These are phyloP conservation scores for Phytophthora sojae DNA, from an alignment of 352 stramenopile genomes.

Conservation along the genomic window DNA sequence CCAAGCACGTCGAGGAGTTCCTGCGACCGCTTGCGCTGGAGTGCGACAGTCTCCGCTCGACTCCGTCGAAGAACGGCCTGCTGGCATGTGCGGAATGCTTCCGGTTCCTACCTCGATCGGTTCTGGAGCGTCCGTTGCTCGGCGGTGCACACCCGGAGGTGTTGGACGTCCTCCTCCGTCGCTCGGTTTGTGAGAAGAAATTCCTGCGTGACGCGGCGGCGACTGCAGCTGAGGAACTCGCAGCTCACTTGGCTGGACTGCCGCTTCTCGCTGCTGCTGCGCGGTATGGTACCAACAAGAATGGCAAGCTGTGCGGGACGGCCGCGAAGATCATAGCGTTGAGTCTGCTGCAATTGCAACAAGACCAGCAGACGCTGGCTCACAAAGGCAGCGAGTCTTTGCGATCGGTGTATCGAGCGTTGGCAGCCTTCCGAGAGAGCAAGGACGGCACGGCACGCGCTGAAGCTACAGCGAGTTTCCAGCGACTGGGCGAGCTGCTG, in stretches of 20 bases:
- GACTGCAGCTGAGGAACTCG: conserved; percentile 49
- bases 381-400: conserved; percentile 21
- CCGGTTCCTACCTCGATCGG: conserved; percentile 39
- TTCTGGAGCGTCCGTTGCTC: conserved; percentile 33
- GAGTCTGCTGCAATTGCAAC: conserved; percentile 39
- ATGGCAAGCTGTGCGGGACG: conserved; percentile 57
- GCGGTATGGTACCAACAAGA: conserved; percentile 66
- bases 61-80: conserved; percentile 77
- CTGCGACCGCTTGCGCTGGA: conserved; percentile 47
- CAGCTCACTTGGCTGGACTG: conserved; percentile 46
- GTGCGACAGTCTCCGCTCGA: conserved; percentile 73
- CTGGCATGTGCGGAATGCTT: conserved; percentile 71
- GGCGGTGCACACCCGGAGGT: conserved; percentile 30
- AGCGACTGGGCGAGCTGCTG: conserved; percentile 49
- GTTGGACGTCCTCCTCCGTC: conserved; percentile 65
- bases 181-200: conserved; percentile 75
- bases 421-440: conserved; percentile 53
- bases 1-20: conserved; percentile 33
- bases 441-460: conserved; percentile 57
- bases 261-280: conserved; percentile 49
- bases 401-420: conserved; percentile 41
- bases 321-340: conserved; percentile 54
- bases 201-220: conserved; percentile 72
- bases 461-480: conserved; percentile 53
- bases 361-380: conserved; percentile 14